phyloP scores from a whole-genome alignment of 2,329 filamentous ascomycete species.

The Aspergillus floridensis region DNA sequence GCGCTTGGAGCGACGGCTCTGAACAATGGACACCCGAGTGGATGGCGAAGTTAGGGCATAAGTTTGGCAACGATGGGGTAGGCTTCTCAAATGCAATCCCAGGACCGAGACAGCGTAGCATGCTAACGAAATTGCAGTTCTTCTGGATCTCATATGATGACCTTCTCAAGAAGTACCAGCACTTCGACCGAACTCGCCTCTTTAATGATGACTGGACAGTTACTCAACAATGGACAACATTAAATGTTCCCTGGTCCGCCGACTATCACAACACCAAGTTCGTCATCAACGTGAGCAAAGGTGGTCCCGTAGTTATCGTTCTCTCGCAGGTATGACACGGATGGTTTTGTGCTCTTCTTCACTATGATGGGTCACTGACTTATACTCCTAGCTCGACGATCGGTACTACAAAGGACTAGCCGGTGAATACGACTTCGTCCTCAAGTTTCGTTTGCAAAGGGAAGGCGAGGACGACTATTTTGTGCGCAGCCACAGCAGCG shows the following conservation, averaged over 20 bases:
- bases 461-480: conserved; percentile 61
- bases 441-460: conserved; percentile 60
- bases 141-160: conserved; percentile 63
- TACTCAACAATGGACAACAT: conserved; percentile 60
- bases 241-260: conserved; percentile 60
- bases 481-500: conserved; percentile 55
- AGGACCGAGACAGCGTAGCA: not conserved
- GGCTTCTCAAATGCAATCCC: not conserved
- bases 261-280: conserved; percentile 63
- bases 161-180: conserved; percentile 57
- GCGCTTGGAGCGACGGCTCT: conserved; percentile 77
- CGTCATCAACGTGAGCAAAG: conserved; percentile 52
- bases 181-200: conserved; percentile 60
- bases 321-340: conserved; percentile 49
- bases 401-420: conserved; percentile 59
- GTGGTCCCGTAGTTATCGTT: conserved; percentile 57
- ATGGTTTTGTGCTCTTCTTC: not conserved
- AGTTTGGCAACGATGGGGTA: conserved; percentile 72
- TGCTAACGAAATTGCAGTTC: conserved; percentile 30
- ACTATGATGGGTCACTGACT: conserved; percentile 11
- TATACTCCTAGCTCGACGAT: conserved; percentile 49
- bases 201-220: conserved; percentile 61
- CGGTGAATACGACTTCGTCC: conserved; percentile 56
- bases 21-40: conserved; percentile 82
- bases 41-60: conserved; percentile 69